Evolutionary conservation across 805 yeast species (phyloP).

Genomic region (Komagataella kurtzmanii): DNA sequence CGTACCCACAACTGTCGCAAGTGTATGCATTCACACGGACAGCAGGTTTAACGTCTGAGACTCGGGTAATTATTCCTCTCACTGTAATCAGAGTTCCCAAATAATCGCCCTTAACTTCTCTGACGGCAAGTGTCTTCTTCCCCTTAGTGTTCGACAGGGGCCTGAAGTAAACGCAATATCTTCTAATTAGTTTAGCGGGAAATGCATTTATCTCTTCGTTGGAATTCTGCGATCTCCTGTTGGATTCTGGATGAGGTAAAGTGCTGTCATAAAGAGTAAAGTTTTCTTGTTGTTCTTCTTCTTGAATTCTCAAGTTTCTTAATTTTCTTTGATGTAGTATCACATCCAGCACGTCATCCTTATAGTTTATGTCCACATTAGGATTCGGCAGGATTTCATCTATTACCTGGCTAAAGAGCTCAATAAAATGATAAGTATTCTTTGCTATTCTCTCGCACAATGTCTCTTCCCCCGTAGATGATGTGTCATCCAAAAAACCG

Average conservation of each 20-base stretch:
- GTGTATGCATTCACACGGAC: conserved; percentile 89
- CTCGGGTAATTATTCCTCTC: conserved; percentile 90
- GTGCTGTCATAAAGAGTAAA: conserved; percentile 20
- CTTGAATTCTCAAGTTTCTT: conserved; percentile 62
- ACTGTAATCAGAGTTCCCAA: conserved; percentile 84
- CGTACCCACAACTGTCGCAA: conserved; percentile 95
- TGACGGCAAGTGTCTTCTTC: conserved; percentile 63
- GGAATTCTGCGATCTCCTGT: conserved; percentile 3
- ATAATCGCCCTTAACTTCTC: conserved; percentile 75
- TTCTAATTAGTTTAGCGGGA: conserved; percentile 76
- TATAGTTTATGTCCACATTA: conserved; percentile 63
- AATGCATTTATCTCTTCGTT: conserved; percentile 34
- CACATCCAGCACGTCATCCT: conserved; percentile 87
- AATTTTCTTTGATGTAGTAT: conserved; percentile 81
- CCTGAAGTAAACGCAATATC: conserved; percentile 77
- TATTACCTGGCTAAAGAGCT: conserved; percentile 58
- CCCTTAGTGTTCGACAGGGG: conserved; percentile 43
- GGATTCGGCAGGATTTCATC: conserved; percentile 83
- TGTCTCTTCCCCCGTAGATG: conserved; percentile 2
- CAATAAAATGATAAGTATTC: conserved; percentile 71
- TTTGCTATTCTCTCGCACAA: conserved; percentile 37
- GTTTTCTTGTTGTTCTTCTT: conserved; percentile 50
- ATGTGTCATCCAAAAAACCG: conserved; percentile 4
- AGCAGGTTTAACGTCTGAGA: conserved; percentile 90
- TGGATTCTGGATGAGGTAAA: conserved; percentile 4